These are phyloP conservation scores for Pseudozyma sp. DNA, from an alignment of 1,284 basidiomycete genomes.

Conservation along the genomic window DNA sequence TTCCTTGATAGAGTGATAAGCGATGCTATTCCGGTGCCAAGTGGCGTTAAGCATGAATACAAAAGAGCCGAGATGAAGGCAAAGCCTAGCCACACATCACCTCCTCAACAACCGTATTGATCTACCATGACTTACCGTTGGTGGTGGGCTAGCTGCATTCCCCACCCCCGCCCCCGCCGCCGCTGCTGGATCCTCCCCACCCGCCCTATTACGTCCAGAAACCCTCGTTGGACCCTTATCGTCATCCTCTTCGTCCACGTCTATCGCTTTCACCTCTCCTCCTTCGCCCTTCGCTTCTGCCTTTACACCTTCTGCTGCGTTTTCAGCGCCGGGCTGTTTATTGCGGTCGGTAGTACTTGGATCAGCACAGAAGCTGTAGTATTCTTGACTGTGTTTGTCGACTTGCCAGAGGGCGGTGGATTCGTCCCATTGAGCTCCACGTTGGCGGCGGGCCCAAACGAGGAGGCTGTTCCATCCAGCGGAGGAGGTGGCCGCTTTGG, in stretches of 20 bases:
- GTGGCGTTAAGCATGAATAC: no score
- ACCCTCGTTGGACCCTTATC: constrained; percentile 27
- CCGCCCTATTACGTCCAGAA: constrained; percentile 15
- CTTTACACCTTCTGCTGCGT: not conserved
- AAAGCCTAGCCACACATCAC: no score
- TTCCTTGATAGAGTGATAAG: no score
- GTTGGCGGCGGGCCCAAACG: constrained; percentile 55
- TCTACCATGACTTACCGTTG: no score
- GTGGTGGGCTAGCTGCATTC: no score
- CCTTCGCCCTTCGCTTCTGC: not conserved
- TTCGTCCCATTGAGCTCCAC: constrained; percentile 62
- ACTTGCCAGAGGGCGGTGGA: constrained; percentile 55
- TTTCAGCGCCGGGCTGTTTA: constrained; percentile 16
- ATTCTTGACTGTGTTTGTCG: constrained; percentile 43
- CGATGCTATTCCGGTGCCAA: no score
- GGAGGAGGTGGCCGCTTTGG: constrained; percentile 52
- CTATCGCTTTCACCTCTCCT: not conserved
- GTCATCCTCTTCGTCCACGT: constrained; percentile 12
- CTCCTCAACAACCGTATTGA: no score
- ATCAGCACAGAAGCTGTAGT: constrained; percentile 45
- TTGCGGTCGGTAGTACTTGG: constrained; percentile 26
- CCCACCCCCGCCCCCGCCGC: not conserved
- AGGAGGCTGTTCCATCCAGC: constrained; percentile 62
- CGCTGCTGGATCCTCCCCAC: constrained; percentile 8
- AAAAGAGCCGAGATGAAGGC: no score